A percentile compares a stretch with the other conserved stretches of the same genome.
These are phyloP conservation scores for Mycena galericulata DNA, from an alignment of 768 basidiomycete genomes.

Conservation along the genomic window DNA sequence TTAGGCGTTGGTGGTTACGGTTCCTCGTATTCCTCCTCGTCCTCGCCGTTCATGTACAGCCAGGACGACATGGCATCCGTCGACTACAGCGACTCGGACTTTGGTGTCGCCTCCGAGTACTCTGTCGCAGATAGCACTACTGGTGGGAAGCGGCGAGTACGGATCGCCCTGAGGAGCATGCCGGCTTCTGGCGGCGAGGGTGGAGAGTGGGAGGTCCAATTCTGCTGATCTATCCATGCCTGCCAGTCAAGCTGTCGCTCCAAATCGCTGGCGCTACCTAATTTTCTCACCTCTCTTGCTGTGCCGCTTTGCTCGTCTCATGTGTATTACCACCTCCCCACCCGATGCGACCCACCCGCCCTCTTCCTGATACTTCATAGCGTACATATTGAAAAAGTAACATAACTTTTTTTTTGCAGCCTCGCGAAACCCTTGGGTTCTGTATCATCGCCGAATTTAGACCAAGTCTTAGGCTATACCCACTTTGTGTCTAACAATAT, in stretches of 20 bases:
- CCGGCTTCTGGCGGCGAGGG: conserved; percentile 73
- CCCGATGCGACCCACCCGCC: conserved; percentile 22
- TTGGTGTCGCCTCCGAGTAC: conserved; percentile 54
- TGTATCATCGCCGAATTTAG: conserved; percentile 32
- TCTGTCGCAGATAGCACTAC: conserved; percentile 47
- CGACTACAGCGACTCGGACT: conserved; percentile 48
- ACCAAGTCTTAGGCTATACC: conserved; percentile 32
- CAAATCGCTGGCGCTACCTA: conserved; percentile 1
- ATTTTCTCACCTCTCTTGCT: conserved; percentile 9
- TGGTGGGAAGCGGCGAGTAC: conserved; percentile 65
- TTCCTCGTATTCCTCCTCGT: conserved; percentile 49
- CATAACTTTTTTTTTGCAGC: conserved; percentile 25
- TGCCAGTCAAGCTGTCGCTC: conserved; percentile 22
- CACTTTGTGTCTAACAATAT: conserved; percentile 36
- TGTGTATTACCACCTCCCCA: conserved; percentile 36
- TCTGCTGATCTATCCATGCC: conserved; percentile 60
- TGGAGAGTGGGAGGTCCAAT: conserved; percentile 84
- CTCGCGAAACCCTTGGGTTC: conserved; percentile 27
- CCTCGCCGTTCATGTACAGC: conserved; percentile 51
- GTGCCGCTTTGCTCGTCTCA: conserved; percentile 32
- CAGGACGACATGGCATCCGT: conserved; percentile 43
- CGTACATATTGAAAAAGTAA: conserved; percentile 37
- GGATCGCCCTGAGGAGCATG: conserved; percentile 75
- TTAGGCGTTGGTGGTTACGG: conserved; percentile 63
- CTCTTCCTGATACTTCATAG: conserved; percentile 12